Evolutionary conservation across 768 basidiomycete genomes (phyloP), one percentile per base, ranked within the genome.

Genomic region (Tremella fuciformis): DNA sequence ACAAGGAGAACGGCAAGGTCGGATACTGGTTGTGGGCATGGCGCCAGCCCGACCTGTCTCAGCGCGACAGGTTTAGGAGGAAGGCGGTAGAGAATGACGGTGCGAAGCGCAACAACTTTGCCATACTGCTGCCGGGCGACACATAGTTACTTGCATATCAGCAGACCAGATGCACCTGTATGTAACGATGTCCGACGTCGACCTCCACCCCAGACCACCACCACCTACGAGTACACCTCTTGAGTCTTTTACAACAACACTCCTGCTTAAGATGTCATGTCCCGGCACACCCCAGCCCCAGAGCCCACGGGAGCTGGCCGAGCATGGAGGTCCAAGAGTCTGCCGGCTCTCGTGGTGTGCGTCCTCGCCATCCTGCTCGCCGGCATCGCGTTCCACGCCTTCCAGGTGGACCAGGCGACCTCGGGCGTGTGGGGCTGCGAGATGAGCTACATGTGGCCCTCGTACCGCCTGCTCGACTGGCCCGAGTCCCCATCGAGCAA

Each of bases 1-100:
- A 86, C 85, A 84, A 81, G 67, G 70, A 76, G 21, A 84, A 84
- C 13, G 87, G 90, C 3, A 94, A 89, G 77, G 91, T 94, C 83
- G 86, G 81, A 2, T 96, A 94, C 73, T 89, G 87, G 85, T 79
- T 96, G 8, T 91, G 84, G 71, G 81, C 74, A 52, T 67, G 51
- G 51, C 55, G 44, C 38, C 38, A 49, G 48, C 57, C 42, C 15
- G 40, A 29, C 24, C 40, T 19, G 8, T 26, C 50, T 0, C 22
- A 42, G 19, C 16, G 50, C 15, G 15, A 55, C n/a, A 85, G 85
- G n/a, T 59, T 41, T 59, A 41, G 67, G 34, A 85, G 80, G 78
- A 91, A 89, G 75, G 66, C 53, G 0, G 79, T 84, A 1, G 76
- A 88, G 55, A 80, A 83, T n/a, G 78, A 81, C 58, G 89, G 89